Evolutionary conservation across 176 grass and related monocot genomes (phyloP).

Genomic region (Bothriochloa decipiens): DNA sequence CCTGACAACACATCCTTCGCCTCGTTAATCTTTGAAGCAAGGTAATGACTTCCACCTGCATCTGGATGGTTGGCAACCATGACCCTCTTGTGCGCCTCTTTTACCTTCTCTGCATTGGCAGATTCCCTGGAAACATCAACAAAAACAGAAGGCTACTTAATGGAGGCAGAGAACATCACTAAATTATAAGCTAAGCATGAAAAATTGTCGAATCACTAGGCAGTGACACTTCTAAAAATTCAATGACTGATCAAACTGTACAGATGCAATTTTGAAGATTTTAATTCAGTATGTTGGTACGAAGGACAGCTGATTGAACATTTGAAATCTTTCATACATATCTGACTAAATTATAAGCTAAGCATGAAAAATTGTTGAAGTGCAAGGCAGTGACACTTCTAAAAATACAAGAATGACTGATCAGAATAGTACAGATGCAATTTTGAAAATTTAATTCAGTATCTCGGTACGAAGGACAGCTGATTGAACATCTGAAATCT

Average conservation of each 20-base stretch:
- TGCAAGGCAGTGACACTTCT: background rate
- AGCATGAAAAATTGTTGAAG: too few relatives aligned
- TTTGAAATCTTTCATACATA: background rate
- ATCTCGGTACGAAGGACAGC: background rate
- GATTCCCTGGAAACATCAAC: constrained; percentile 61
- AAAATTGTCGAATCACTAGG: background rate
- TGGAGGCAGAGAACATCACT: background rate
- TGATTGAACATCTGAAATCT: background rate
- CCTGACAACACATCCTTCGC: constrained; percentile 85
- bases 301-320: background rate
- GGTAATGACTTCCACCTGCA: constrained; percentile 88
- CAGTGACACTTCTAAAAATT: background rate
- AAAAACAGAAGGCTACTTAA: constrained; percentile 11
- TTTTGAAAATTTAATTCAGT: constrained; percentile 5
- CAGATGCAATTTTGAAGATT: constrained; percentile 6
- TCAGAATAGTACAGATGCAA: background rate
- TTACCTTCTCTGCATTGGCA: constrained; percentile 77
- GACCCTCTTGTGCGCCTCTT: constrained; percentile 92
- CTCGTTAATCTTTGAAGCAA: constrained; percentile 96
- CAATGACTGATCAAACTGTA: background rate
- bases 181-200: background rate
- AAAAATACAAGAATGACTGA: background rate
- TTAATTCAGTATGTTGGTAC: background rate
- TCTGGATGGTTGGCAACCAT: constrained; percentile 99
- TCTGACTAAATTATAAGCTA: background rate